These are phyloP conservation scores for Panellus pusillus DNA, from an alignment of 768 basidiomycete genomes.

Conservation along the genomic window DNA sequence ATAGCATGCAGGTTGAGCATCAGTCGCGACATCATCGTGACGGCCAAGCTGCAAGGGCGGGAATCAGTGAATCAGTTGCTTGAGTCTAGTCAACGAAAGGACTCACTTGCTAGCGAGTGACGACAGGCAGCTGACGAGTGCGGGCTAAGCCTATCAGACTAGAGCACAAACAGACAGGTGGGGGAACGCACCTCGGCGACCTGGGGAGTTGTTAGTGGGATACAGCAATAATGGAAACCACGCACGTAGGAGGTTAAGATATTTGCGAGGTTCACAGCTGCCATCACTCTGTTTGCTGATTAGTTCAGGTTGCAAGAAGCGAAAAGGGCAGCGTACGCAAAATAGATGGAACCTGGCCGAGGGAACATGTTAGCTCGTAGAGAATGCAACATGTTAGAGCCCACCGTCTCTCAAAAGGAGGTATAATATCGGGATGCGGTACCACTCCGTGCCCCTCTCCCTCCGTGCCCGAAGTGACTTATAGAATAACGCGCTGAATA, in stretches of 20 bases:
- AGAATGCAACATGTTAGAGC: neutral
- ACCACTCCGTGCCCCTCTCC: neutral
- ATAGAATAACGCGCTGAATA: conserved; percentile 2
- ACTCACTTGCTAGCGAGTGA: conserved; percentile 13
- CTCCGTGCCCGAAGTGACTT: neutral
- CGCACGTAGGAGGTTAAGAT: conserved; percentile 14
- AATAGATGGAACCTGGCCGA: conserved; percentile 10
- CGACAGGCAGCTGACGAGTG: conserved; percentile 10
- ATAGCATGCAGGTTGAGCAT: conserved; percentile 36
- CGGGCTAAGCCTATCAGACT: neutral
- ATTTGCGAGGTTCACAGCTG: conserved; percentile 24
- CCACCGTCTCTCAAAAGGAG: conserved; percentile 13
- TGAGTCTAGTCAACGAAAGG: neutral
- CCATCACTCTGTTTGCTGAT: conserved; percentile 1
- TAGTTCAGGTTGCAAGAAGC: neutral
- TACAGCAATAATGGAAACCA: neutral
- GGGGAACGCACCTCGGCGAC: conserved; percentile 6
- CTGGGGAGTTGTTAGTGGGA: neutral
- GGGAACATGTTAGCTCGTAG: neutral
- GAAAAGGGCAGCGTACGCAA: neutral
- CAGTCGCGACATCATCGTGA: conserved; percentile 38
- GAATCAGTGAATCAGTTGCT: neutral
- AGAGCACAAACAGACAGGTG: no score
- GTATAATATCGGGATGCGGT: neutral
- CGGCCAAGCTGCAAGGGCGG: conserved; percentile 13